Base-by-base conservation (phyloP, 225 moss, liverwort and hornwort genomes). In the Neckera pumila region DNA sequence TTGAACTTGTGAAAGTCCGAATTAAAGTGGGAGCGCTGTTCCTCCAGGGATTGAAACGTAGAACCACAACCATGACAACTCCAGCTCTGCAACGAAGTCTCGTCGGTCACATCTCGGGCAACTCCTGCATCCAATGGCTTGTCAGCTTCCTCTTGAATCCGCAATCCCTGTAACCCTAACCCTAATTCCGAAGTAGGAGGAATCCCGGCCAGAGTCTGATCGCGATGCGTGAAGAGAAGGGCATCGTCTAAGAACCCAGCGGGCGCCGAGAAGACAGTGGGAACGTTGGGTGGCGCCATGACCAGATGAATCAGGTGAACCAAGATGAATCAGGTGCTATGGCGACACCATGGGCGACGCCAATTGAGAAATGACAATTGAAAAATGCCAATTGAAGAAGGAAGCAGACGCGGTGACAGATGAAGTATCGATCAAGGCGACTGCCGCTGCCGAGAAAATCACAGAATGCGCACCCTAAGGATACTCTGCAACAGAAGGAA, bases 21-120 rank as follows among this genome's bases (percentile, higher is more conserved):
- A 85, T 96, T 99, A 80, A 95, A 99, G 89, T 99, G 98, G 60
- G 88, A 92, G 56, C 98, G 95, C 87, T 99, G 98, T 70, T 97
- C 96, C 61, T 96, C 97, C 30, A 94, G 91, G 28, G 96, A 94
- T 72, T 91, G 94, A 62, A 99, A 99, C 58, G 86, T 82, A 76
- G 91, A 94, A 77, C 91, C 91, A 85, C 98, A 99, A 53, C 96
- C 93, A 72, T 94, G 94, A 89, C 98, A 99, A 25, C 94, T 91
- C 97, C 93, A 97, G 69, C 86, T 88, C 76, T 93, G 89, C 79
- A 92, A 65, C 66, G 79, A 77, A 61, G 75, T 67, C 36, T 88
- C 88, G 30, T 89, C 87, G 53, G 53, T 83, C 30, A 73, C 87
- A 71, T 81, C 45, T 84, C 67, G 40, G 30, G 81, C 49, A 79